Base-by-base conservation (phyloP, 768 basidiomycete genomes). In the Rhodosporidiobolus sp. region DNA sequence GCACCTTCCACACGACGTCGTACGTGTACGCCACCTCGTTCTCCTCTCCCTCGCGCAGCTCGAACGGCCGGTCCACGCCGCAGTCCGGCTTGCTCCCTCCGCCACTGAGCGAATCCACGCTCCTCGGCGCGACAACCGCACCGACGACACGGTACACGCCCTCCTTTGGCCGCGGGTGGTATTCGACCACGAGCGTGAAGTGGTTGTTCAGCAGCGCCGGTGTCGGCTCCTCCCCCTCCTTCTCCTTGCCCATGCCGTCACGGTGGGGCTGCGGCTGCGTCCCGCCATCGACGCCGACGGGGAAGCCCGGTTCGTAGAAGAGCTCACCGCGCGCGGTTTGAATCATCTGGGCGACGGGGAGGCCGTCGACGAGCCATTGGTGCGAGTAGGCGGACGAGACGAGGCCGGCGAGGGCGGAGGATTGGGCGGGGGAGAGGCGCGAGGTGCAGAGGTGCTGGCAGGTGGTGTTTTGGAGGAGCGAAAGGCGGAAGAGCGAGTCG, bases 351-450 rank as follows among this genome's bases (percentile, higher is more conserved):
- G 92, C 91, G 11, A 90, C 91, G 4, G 94, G 95, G 38, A 98
- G 85, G 20, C 94, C 94, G 77, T 98, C 95, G 52, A 97, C 84
- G 45, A 97, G 88, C 90, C 94, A 95, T 78, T 96, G 96, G 65
- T 96, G 83, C 3, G 91, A 90, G 78, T 97, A 96, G 78, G 92
- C 90, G 80, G 97, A 94, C 55, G 86, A 85, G 79, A 96, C 93
- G 63, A 93, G 89, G 67, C 91, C 88, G 76, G 95, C 94, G 79
- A 97, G 89, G 80, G 96, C 96, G 77, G 86, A 88, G 19, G 90
- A 89, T 71, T 94, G 89, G 71, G 89, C 87, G 24, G 82, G 83
- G 0, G 88, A 84, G 26, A 96, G 85, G 34, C 84, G 81, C 43
- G 83, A 79, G 54, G 81, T 83, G 81, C 95, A 97, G 14, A 97